Evolutionary conservation across 1,284 basidiomycete species (phyloP), one percentile per base, ranked within the genome.

Genomic region (Chalciporus sp.): DNA sequence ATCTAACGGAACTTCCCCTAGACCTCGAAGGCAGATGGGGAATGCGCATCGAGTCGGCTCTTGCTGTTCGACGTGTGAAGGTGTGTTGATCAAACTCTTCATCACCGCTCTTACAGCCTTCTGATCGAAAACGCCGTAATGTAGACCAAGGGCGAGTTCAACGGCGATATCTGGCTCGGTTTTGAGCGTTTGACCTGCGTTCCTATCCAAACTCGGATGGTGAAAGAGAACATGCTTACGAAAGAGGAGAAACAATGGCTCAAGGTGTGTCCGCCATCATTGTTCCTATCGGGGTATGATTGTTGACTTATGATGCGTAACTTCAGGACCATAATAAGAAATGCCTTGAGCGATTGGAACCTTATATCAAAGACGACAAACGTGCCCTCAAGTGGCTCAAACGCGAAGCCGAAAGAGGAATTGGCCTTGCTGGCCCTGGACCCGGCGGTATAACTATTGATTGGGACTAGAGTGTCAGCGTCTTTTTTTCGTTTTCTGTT

Each of bases 121-220:
- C 33, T 62, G 58, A 57, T 61, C 23, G n/a, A 44, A 17, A 55
- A 52, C 23, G 39, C 28, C 26, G 7, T 31, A 45, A 29, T 48
- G 27, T 49, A 90, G 82, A 90, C 86, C 12, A 84, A 80, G 72
- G 79, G 84, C 64, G 80, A 86, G 61, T 90, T 86, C 72, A 88
- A 84, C 55, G 86, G 85, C 23, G 79, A 85, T 61, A 74, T 83
- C 40, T 96, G 90, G 88, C 81, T 95, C 23, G 86, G 86, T 6
- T 96, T 95, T 67, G 92, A 95, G 72, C 86, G 90, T 11, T 76
- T 96, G 58, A 95, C 95, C 3, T 89, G 88, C 69, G 94, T 95
- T 5, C 96, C 97, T 0, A 97, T 99, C 66, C 92, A 96, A 74
- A 92, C 91, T 3, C 84, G 85, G 61, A 89, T 99, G 81, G 86